These are phyloP conservation scores for Coemansia sp. DNA, from an alignment of 192 early-diverging fungal genomes.

Conservation along the genomic window DNA sequence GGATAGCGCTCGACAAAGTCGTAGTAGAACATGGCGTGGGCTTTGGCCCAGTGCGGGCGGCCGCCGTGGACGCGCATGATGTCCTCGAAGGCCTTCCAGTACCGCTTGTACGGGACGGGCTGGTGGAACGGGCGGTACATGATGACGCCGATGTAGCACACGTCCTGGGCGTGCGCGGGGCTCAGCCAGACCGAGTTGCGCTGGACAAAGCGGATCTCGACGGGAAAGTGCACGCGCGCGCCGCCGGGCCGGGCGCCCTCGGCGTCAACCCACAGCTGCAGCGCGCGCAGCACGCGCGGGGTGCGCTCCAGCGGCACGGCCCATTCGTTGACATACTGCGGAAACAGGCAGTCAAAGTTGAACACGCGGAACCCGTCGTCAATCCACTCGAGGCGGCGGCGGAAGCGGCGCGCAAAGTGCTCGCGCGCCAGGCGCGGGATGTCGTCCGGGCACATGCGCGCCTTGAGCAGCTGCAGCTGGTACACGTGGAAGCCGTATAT, in stretches of 20 bases:
- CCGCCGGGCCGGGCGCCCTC: conserved; percentile 29
- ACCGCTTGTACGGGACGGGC: conserved; percentile 67
- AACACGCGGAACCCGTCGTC: conserved; percentile 66
- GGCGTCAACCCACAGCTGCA: conserved; percentile 57
- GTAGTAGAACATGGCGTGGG: conserved; percentile 57
- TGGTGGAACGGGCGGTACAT: conserved; percentile 70
- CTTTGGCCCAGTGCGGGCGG: conserved; percentile 79
- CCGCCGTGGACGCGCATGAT: conserved; percentile 67
- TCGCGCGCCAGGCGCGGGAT: conserved; percentile 32
- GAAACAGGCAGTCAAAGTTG: conserved; percentile 69
- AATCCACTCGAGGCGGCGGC: conserved; percentile 49
- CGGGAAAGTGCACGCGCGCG: conserved; percentile 68
- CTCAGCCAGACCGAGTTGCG: conserved; percentile 64
- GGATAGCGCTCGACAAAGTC: conserved; percentile 62
- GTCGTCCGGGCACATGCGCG: conserved; percentile 19
- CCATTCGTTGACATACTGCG: conserved; percentile 79
- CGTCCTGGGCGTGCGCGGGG: conserved; percentile 60
- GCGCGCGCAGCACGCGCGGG: conserved; percentile 52
- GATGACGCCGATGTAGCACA: conserved; percentile 76
- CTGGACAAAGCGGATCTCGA: conserved; percentile 65
- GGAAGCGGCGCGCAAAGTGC: conserved; percentile 58
- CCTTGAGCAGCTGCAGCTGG: conserved; percentile 59
- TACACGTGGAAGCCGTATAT: conserved; percentile 41
- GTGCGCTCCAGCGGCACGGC: conserved; percentile 64
- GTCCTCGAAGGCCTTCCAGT: conserved; percentile 68